Evolutionary conservation across 352 stramenopile species (phyloP), one percentile per base, ranked within the genome.

Genomic region (Pythium scleroteichum): DNA sequence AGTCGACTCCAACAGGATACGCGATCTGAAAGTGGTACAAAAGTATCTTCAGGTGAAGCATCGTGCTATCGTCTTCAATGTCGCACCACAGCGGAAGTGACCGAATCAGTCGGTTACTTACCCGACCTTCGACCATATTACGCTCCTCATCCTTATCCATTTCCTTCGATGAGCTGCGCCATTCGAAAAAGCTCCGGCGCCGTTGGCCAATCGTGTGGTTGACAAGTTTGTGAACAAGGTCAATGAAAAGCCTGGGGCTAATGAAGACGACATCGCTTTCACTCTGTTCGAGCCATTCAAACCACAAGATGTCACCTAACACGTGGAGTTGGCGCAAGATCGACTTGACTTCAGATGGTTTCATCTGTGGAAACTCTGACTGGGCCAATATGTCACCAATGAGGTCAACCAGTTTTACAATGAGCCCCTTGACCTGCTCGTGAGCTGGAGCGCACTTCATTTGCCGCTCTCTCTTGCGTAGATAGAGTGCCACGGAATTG

Each of bases 1-100:
- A 38, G 14, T 39, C 46, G 10, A 35, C 48, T 1, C 46, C 52
- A 7, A 45, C 51, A n/a, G 56, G 51, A 23, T 61, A 55, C n/a
- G 40, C 59, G n/a, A 66, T 29, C 12, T 61, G 42, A 17, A 61
- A 61, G 6, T 51, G 51, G 23, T 66, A 48, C 9, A 73, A 29
- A 6, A 69, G 40, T 26, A 41, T n/a, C 45, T 73, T 73, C 35
- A 73, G 35, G 4, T 41, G 52, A 14, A 66, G 38, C 32, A 61
- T 62, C 4, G 35, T 47, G 6, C 66, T 12, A 2, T 29, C 33
- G 19, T 66, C 35, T 35, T 10, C 5, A 14, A 59, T 3, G 8
- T 59, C 24, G 32, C 29, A 41, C 52, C 52, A 59, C 23, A 41
- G 54, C 10, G 32, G 32, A 3, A 53, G 46, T 8, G 23, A 62